Evolutionary conservation across 208 protist genomes (phyloP), one percentile per base, ranked within the genome.

Genomic region (Leishmania lainsoni): DNA sequence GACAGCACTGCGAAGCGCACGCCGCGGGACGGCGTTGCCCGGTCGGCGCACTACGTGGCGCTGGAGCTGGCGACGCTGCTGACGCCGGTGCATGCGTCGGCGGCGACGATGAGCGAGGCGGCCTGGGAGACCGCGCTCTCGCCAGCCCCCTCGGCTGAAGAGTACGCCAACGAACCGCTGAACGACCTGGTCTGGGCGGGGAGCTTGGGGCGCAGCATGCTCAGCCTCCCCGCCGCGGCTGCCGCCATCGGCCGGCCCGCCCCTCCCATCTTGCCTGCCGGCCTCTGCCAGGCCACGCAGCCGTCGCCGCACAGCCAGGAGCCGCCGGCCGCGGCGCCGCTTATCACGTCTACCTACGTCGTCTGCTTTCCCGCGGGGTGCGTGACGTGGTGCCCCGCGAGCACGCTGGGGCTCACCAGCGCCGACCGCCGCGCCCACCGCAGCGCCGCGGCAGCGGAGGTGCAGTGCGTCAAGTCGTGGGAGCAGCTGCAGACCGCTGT

Each of bases 321-420:
- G 35, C 22, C 45, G 12, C 35, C 35, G 35, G 10, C 76, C 35
- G 14, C 48, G 39, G 66, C 75, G 32, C 80, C 81, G 16, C 63
- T 78, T 26, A 76, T 81, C 45, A 59, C 79, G 16, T 83, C 74
- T 29, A 84, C 79, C 29, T 85, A 90, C 73, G 77, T 90, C 63
- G 58, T 90, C 35, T 84, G 78, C 83, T 85, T 88, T 35, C 79
- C 84, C 6, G 65, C 78, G 6, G 75, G 80, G 51, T 91, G 87
- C 39, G 78, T 91, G 45, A 91, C 87, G 51, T 91, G 87, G 87
- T 91, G 87, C 75, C 87, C 85, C 26, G 39, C 54, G 26, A 89
- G 84, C 68, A 86, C 81, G 42, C 59, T 81, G 49, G 73, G 75
- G 52, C 65, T 79, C 73, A 49, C 16, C 75, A 76, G 42, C 58